Percentiles rank a stretch among this genome's conserved stretches.
These are phyloP conservation scores for Barnettozyma wickerhamii DNA, from an alignment of 805 yeast species.

Conservation along the genomic window DNA sequence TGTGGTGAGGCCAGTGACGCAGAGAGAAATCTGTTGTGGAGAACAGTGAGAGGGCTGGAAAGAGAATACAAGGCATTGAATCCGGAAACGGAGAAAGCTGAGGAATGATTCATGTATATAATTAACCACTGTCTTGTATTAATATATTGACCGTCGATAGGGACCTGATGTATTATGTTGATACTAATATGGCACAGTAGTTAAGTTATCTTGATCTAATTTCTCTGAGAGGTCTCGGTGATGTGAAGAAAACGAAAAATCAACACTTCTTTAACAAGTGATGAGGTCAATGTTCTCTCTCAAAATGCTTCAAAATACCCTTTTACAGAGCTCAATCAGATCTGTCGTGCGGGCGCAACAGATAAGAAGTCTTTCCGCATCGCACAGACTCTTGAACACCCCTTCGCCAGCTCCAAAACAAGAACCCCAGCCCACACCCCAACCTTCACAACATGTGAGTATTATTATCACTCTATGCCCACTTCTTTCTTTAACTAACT, in stretches of 20 bases:
- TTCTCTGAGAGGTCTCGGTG: too few relatives aligned
- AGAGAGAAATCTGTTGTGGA: slow-evolving; percentile 64
- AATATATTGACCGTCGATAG: too few relatives aligned
- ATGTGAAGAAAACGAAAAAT: too few relatives aligned
- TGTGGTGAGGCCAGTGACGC: slow-evolving; percentile 74
- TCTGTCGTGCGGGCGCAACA: background rate
- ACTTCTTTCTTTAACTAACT: too few relatives aligned
- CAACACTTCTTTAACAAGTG: too few relatives aligned
- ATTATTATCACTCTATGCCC: too few relatives aligned
- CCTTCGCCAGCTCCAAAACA: slow-evolving; percentile 8
- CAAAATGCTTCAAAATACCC: slow-evolving; percentile 1
- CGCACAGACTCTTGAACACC: background rate
- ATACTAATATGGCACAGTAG: too few relatives aligned
- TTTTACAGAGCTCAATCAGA: background rate
- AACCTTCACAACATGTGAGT: slow-evolving; percentile 19
- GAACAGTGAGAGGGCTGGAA: slow-evolving; percentile 55
- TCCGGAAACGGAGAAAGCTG: background rate
- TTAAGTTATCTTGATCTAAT: too few relatives aligned
- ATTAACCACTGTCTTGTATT: too few relatives aligned
- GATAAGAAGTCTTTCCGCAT: background rate
- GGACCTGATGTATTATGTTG: too few relatives aligned
- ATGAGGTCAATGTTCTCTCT: background rate
- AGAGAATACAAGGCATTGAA: slow-evolving; percentile 35
- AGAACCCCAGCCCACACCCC: background rate
- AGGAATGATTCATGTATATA: background rate